Base-by-base conservation (phyloP, 2,329 filamentous ascomycete species). In the Apiospora koreana region DNA sequence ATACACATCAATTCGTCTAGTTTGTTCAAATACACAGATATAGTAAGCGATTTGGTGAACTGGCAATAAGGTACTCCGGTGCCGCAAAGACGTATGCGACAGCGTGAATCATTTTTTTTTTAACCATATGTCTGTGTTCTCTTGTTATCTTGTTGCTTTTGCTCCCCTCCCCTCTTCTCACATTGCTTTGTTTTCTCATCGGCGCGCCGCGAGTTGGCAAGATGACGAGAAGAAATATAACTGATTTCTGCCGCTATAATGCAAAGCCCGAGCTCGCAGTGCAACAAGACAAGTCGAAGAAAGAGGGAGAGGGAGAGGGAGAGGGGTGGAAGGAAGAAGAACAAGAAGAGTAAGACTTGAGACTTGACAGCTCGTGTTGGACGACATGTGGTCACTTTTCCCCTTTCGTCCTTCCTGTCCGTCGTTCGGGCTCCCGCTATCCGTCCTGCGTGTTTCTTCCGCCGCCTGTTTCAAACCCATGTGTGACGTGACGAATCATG, bases 401-500 rank as follows among this genome's bases (percentile, higher is more conserved):
- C 23, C 21, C 28, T 14, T 35, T 35, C 6, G 18, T 62, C 21
- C 21, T n/a, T 38, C 8, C 28, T 21, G 50, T 31, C 54, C 54
- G 54, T 62, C 18, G 54, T 38, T 62, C 54, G 54, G 54, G 21
- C 54, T 62, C 54, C 50, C 50, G 50, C 28, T 58, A 58, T 58
- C 50, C 50, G 50, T 58, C 28, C 54, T 62, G 31, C 21, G 54
- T 62, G 54, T 62, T 35, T 38, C 54, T 62, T 38, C 54, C 28
- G 54, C 31, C 31, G 54, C 31, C 28, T 62, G 54, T 62, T 62
- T 62, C 54, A 62, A 62, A 62, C 5, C 54, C 31, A n/a, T 62
- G 54, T 62, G 54, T 38, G 18, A 62, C 54, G 54, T 62, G 54
- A 62, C 54, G 54, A 62, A 62, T 62, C 54, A 67, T n/a, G 42